phyloP scores from a whole-genome alignment of 371 early-diverging fungal genomes.

The Actinomortierella ambigua region DNA sequence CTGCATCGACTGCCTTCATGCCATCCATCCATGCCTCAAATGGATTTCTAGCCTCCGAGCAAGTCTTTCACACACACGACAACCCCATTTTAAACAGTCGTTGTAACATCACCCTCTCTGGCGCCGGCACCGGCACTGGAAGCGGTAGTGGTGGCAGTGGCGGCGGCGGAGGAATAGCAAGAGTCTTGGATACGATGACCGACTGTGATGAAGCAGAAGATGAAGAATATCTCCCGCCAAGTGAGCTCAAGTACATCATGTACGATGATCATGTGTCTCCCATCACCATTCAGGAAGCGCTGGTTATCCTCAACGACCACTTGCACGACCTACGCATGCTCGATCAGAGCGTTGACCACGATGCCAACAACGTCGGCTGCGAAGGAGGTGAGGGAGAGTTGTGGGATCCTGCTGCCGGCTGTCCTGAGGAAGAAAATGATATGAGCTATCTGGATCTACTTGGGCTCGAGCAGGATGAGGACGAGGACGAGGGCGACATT shows the following conservation, averaged over 20 bases:
- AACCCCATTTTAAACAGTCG: background rate
- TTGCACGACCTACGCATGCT: constrained; percentile 10
- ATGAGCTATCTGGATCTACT: too few relatives aligned
- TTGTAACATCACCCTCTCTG: background rate
- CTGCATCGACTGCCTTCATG: too few relatives aligned
- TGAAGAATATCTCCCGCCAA: constrained; percentile 36
- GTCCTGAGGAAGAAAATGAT: too few relatives aligned
- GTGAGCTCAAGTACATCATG: constrained; percentile 40
- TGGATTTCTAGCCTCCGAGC: constrained; percentile 7
- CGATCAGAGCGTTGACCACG: constrained; percentile 1
- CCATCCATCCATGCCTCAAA: too few relatives aligned
- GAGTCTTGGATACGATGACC: background rate
- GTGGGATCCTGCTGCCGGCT: background rate
- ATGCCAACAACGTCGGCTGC: background rate
- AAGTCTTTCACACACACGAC: background rate
- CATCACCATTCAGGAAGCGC: constrained; percentile 21
- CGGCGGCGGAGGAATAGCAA: background rate
- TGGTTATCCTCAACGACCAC: constrained; percentile 20
- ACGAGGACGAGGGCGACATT: background rate
- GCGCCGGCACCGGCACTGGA: background rate
- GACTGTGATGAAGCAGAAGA: constrained; percentile 14
- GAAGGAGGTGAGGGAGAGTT: background rate
- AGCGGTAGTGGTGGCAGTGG: background rate
- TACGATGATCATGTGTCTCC: constrained; percentile 44
- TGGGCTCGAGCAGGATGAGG: background rate